Evolutionary conservation across 2,329 filamentous ascomycete genomes (phyloP), one percentile per base, ranked within the genome.

Genomic region (Acephala macrosclerotiorum): DNA sequence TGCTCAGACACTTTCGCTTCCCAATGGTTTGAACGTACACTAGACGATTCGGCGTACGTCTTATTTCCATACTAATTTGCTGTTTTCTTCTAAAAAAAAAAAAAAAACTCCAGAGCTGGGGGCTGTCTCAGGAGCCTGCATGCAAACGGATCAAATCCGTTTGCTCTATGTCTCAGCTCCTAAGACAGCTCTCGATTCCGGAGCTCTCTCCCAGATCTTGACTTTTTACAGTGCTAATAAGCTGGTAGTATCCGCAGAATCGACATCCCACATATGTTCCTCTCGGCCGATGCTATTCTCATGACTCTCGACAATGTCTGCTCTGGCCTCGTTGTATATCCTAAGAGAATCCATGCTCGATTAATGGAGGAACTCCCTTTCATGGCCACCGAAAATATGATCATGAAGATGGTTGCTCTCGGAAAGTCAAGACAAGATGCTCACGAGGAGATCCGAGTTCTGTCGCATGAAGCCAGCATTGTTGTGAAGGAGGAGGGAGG

Each of bases 401-500:
- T 94, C 77, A 94, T 96, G 92, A 88, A 87, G 71, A 84, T 95
- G 63, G 87, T 90, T 33, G 87, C 88, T 64, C 85, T 89, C 74
- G 92, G 92, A 36, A 85, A 83, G 33, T 91, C 87, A 11, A 83
- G 93, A 59, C 93, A 96, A 77, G 92, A 94, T 63, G 91, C 92
- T 0, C 94, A 97, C 79, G 94, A 97, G 80, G 82, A 95, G 78
- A 94, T 97, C 74, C 90, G 91, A 8, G 91, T 97, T 1, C 84
- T 97, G 53, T 92, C 87, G 1, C 91, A 94, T 80, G 83, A 96
- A 79, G 92, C 93, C 0, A 86, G 84, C 51, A 82, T 84, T 36
- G 88, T 90, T 12, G 90, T 93, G n/a, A 92, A 92, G 81, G 84
- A 87, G 73, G 82, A 91, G 77, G 92, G 92, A 40, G 88, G 89